Conservation (phyloP, 225 moss, liverwort and hornwort genomes). For the Bryum argenteum region DNA sequence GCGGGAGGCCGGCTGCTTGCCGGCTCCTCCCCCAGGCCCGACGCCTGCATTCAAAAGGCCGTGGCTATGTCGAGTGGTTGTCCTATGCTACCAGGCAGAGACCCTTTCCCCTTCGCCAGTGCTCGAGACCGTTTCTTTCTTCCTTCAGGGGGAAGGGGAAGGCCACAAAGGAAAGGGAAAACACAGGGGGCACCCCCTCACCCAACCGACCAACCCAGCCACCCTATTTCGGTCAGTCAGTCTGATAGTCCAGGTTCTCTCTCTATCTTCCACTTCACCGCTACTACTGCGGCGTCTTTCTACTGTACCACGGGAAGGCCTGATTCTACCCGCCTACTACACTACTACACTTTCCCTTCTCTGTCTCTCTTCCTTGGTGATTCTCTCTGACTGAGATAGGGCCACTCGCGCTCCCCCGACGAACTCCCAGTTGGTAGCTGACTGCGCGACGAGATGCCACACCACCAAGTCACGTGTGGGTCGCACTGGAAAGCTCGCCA, state of each 20-base stretch:
- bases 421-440: not conserved
- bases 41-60: constrained; percentile 62
- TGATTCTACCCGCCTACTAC: constrained; percentile 32
- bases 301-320: constrained; percentile 33
- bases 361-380: not conserved
- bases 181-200: constrained; percentile 26
- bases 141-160: constrained; percentile 17
- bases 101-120: constrained; percentile 33
- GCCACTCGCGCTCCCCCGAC: constrained; percentile 17
- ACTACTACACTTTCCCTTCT: not conserved
- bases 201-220: constrained; percentile 34
- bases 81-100: constrained; percentile 38
- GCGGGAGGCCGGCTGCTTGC: constrained; percentile 62
- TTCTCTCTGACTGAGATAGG: constrained; percentile 23
- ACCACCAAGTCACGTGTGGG: constrained; percentile 30
- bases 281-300: constrained; percentile 27
- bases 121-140: constrained; percentile 41
- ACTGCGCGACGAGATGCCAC: constrained; percentile 33
- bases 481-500: constrained; percentile 16
- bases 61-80: constrained; percentile 27
- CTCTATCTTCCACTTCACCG: constrained; percentile 3
- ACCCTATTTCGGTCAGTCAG: constrained; percentile 30
- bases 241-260: not conserved
- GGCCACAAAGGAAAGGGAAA: constrained; percentile 17
- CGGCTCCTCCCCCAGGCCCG: constrained; percentile 56